Conservation (phyloP, 768 basidiomycete genomes). For the Pholiota conissans region DNA sequence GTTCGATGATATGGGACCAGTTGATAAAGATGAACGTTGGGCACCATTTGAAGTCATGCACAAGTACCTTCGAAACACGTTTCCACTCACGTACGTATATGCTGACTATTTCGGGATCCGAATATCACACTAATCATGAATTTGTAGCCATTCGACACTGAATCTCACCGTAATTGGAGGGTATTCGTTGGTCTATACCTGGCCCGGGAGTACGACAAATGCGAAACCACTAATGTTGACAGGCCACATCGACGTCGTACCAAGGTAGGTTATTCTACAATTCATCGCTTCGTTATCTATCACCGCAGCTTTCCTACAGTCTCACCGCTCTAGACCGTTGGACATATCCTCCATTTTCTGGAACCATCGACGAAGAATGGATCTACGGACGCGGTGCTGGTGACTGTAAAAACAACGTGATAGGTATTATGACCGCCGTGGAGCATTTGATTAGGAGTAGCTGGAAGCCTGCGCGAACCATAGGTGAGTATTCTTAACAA, state of each 20-base stretch:
- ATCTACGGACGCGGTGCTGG: conserved; percentile 29
- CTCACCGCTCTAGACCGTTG: conserved; percentile 27
- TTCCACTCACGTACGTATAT: conserved; percentile 25
- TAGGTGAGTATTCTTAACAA: conserved; percentile 15
- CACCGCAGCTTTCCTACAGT: conserved; percentile 14
- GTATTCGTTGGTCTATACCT: conserved; percentile 26
- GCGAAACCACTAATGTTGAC: conserved; percentile 29
- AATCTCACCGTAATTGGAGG: conserved; percentile 23
- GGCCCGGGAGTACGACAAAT: conserved; percentile 16
- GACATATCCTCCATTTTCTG: conserved; percentile 30
- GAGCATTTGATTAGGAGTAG: conserved; percentile 24
- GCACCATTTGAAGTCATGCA: conserved; percentile 26
- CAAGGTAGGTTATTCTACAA: conserved; percentile 13
- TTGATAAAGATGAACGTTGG: conserved; percentile 27
- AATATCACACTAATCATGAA: background rate
- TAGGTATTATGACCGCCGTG: conserved; percentile 29
- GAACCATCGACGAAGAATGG: conserved; percentile 26
- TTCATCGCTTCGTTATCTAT: background rate
- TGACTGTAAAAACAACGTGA: conserved; percentile 32
- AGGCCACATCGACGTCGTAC: conserved; percentile 31
- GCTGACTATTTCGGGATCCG: background rate
- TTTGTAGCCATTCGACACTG: conserved; percentile 20
- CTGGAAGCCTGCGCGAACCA: conserved; percentile 26
- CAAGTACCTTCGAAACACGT: conserved; percentile 23
- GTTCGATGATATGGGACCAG: conserved; percentile 31